Conservation (phyloP, 768 basidiomycete species). For the Amanita rubescens region DNA sequence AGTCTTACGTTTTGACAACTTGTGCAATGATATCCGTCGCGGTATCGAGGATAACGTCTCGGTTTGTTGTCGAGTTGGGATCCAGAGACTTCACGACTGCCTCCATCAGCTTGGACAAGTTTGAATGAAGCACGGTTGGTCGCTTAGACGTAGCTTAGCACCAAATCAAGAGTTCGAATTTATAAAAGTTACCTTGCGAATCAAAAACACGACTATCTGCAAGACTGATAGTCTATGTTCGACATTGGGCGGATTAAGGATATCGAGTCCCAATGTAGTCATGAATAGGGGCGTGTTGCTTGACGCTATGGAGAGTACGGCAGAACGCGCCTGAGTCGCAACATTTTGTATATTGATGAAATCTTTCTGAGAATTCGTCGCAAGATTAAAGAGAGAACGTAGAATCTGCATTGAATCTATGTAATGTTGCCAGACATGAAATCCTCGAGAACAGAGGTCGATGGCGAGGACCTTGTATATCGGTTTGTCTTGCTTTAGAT, state of each 20-base stretch:
- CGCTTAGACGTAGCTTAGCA: slow-evolving; percentile 36
- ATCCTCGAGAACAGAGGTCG: slow-evolving; percentile 87
- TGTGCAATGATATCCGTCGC: slow-evolving; percentile 93
- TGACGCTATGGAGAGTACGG: slow-evolving; percentile 79
- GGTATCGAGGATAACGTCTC: slow-evolving; percentile 82
- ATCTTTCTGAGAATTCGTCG: slow-evolving; percentile 69
- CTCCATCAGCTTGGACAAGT: slow-evolving; percentile 81
- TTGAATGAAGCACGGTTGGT: slow-evolving; percentile 77
- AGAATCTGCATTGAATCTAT: slow-evolving; percentile 86
- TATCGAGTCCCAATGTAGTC: slow-evolving; percentile 87
- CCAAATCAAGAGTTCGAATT: neutral
- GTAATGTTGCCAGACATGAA: slow-evolving; percentile 91
- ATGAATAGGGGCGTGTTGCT: slow-evolving; percentile 87
- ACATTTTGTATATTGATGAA: slow-evolving; percentile 59
- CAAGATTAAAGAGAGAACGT: slow-evolving; percentile 73
- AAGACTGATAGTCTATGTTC: slow-evolving; percentile 83
- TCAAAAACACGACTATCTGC: slow-evolving; percentile 90
- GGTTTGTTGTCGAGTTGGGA: slow-evolving; percentile 69
- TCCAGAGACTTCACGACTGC: slow-evolving; percentile 96
- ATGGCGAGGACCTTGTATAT: slow-evolving; percentile 68
- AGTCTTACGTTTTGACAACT: slow-evolving; percentile 81
- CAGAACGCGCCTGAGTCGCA: slow-evolving; percentile 70
- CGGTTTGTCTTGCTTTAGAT: slow-evolving; percentile 67
- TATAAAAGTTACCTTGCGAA: slow-evolving; percentile 61
- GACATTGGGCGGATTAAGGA: slow-evolving; percentile 65